These are phyloP conservation scores for Sordariomycetes sp. DNA, from an alignment of 2,329 filamentous ascomycete genomes.

Conservation along the genomic window DNA sequence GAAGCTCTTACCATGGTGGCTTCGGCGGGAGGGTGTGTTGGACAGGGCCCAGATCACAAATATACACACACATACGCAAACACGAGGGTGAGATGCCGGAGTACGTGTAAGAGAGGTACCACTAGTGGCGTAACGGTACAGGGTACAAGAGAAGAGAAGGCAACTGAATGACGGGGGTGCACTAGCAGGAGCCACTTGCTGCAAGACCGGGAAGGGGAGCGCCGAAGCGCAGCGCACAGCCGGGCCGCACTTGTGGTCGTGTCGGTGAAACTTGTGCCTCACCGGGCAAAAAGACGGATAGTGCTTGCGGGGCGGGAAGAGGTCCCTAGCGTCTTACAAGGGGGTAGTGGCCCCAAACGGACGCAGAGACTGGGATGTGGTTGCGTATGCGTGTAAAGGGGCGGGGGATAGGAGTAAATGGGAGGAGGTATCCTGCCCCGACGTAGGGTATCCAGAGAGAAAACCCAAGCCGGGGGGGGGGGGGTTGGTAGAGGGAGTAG, in stretches of 20 bases:
- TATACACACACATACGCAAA: neutral
- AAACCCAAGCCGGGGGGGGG: neutral
- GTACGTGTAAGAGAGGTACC: slow-evolving; percentile 21
- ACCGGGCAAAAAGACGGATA: slow-evolving; percentile 7
- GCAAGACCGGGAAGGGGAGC: slow-evolving; percentile 8
- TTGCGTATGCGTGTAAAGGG: neutral
- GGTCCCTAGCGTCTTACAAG: slow-evolving; percentile 15
- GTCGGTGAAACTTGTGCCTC: slow-evolving; percentile 10
- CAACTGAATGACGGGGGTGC: slow-evolving; percentile 5
- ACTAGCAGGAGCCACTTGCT: slow-evolving; percentile 9
- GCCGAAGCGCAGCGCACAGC: slow-evolving; percentile 2
- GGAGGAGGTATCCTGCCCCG: neutral
- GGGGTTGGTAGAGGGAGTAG: neutral
- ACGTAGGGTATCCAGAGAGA: neutral
- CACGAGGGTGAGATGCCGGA: slow-evolving; percentile 7
- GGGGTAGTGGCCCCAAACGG: slow-evolving; percentile 14
- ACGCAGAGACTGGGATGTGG: slow-evolving; percentile 5
- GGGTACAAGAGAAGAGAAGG: slow-evolving; percentile 15
- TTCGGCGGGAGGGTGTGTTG: slow-evolving; percentile 23
- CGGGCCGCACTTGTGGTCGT: slow-evolving; percentile 5
- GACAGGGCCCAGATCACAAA: slow-evolving; percentile 17
- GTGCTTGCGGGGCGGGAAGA: slow-evolving; percentile 6
- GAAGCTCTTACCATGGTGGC: slow-evolving; percentile 35
- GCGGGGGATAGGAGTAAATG: neutral
- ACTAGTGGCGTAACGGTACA: slow-evolving; percentile 20